A percentile compares a stretch with the other conserved stretches of the same genome.
phyloP scores from a whole-genome alignment of 371 early-diverging fungal genomes.

The Zancudomyces culisetae region DNA sequence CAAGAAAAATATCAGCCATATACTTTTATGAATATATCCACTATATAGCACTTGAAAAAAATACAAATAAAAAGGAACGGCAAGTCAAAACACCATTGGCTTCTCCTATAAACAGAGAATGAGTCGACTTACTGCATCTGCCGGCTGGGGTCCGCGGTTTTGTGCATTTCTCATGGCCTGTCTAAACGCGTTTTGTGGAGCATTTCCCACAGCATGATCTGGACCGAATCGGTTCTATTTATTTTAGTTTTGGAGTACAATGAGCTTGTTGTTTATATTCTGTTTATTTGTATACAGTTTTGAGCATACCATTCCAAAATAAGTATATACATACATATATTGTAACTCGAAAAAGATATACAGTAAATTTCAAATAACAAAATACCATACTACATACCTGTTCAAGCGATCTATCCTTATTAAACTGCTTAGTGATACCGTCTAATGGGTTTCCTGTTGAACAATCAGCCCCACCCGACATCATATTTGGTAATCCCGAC shows the following conservation, averaged over 20 bases:
- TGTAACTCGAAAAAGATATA: no score
- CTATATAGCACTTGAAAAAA: conserved; percentile 5
- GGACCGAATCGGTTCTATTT: conserved; percentile 39
- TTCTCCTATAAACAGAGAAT: no score
- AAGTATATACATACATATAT: no score
- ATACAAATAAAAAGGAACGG: background rate
- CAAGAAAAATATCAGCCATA: background rate
- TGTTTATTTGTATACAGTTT: no score
- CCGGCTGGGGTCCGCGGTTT: conserved; percentile 12
- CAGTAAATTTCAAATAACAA: background rate
- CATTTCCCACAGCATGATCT: conserved; percentile 19
- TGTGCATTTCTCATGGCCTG: conserved; percentile 23
- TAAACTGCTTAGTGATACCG: conserved; percentile 55
- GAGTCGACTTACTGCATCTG: conserved; percentile 9
- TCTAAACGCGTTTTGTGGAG: conserved; percentile 32
- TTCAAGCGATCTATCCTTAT: conserved; percentile 54
- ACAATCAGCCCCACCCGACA: conserved; percentile 47
- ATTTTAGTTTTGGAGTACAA: background rate
- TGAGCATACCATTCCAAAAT: no score
- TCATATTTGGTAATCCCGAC: conserved; percentile 28
- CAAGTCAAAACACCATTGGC: no score
- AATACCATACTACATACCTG: conserved; percentile 33
- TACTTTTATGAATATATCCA: background rate
- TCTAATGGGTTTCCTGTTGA: conserved; percentile 56
- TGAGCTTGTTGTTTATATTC: no score